These are phyloP conservation scores for Sporothrix curviconia DNA, from an alignment of 2,329 filamentous ascomycete species.

Conservation along the genomic window DNA sequence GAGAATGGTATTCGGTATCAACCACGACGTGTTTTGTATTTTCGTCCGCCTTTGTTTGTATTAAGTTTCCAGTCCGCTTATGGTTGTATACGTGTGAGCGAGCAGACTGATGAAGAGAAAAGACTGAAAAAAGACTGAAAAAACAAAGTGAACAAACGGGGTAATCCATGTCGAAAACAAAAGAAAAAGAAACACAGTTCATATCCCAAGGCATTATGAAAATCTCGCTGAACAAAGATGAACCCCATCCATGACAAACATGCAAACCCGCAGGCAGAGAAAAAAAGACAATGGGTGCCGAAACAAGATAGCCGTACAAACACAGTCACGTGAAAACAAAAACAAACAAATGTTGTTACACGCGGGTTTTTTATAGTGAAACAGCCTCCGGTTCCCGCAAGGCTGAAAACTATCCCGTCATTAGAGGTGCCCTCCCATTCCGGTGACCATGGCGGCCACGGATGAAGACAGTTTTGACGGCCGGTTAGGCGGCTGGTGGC, in stretches of 20 bases:
- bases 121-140: no score
- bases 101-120: no score
- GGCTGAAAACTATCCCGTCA: not conserved
- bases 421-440: constrained; percentile 16
- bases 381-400: not conserved
- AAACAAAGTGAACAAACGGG: no score
- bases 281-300: not conserved
- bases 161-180: no score
- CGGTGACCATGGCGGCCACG: constrained; percentile 17
- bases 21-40: no score
- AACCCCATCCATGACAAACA: not conserved
- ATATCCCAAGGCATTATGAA: constrained; percentile 3
- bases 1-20: no score
- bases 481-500: constrained; percentile 3
- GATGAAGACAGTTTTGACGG: constrained; percentile 15
- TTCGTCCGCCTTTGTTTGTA: no score
- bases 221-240: not conserved
- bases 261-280: not conserved
- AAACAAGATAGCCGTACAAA: not conserved
- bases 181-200: not conserved
- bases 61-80: no score
- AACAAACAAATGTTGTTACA: not conserved
- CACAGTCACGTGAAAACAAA: not conserved
- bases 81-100: no score
- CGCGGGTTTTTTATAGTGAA: not conserved